phyloP scores from a whole-genome alignment of 257 asterid species.

The Leonotis leonurus region DNA sequence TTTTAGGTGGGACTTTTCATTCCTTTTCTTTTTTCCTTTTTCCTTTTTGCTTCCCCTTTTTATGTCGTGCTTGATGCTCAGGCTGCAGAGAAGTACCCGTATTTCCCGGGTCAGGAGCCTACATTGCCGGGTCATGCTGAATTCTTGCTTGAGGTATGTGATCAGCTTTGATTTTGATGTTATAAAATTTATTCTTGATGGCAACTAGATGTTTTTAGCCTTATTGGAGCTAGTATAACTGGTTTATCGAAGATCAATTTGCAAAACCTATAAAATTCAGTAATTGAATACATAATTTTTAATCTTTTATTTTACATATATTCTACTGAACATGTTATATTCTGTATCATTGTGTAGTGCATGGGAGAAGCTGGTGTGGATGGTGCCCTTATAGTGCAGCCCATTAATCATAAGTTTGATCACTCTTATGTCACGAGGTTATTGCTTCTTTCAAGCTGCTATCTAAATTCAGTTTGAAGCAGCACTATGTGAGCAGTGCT shows the following conservation, averaged over 20 bases:
- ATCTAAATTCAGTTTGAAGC: neutral
- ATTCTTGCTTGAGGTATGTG: slow-evolving; percentile 55
- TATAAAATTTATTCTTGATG: neutral
- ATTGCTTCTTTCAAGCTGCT: slow-evolving; percentile 16
- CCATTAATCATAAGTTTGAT: slow-evolving; percentile 79
- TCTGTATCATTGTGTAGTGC: slow-evolving; percentile 27
- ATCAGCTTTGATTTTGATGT: neutral
- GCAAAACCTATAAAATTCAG: neutral
- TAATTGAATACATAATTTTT: neutral
- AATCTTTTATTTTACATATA: too few relatives aligned
- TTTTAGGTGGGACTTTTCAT: neutral
- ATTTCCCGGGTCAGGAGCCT: slow-evolving; percentile 87
- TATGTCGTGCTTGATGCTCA: slow-evolving; percentile 14
- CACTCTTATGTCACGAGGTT: slow-evolving; percentile 90
- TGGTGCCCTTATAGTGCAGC: slow-evolving; percentile 92
- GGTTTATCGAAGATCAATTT: neutral
- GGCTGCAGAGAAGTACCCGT: slow-evolving; percentile 74
- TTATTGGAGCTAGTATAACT: too few relatives aligned
- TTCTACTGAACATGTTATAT: neutral
- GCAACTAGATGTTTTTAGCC: too few relatives aligned
- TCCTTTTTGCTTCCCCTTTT: neutral
- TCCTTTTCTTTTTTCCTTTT: neutral
- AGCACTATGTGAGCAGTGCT: neutral
- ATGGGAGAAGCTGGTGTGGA: slow-evolving; percentile 81
- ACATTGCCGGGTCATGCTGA: slow-evolving; percentile 63